Evolutionary conservation across 768 basidiomycete species (phyloP).

Genomic region (Hericium rajendrae): DNA sequence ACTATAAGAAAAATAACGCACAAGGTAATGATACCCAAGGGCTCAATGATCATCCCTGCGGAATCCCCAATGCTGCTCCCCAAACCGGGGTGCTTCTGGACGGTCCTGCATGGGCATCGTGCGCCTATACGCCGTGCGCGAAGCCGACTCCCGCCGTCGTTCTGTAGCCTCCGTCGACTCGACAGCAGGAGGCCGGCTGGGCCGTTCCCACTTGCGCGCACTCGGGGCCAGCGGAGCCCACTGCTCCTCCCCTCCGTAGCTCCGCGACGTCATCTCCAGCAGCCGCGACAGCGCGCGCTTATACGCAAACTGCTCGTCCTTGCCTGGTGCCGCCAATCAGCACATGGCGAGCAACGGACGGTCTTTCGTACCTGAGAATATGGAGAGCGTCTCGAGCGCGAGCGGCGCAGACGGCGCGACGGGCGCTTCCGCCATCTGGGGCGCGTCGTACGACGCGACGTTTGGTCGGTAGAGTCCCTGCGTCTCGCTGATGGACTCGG

Average conservation of each 20-base stretch:
- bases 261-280: slow-evolving; percentile 42
- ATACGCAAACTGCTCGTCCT: slow-evolving; percentile 57
- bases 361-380: slow-evolving; percentile 33
- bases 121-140: slow-evolving; percentile 16
- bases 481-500: slow-evolving; percentile 42
- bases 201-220: slow-evolving; percentile 26
- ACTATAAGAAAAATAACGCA: no score
- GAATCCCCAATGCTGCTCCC: slow-evolving; percentile 19
- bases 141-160: slow-evolving; percentile 14
- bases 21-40: no score
- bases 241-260: slow-evolving; percentile 22
- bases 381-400: slow-evolving; percentile 39
- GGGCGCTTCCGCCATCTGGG: slow-evolving; percentile 23
- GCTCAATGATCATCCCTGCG: no score
- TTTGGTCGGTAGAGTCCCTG: slow-evolving; percentile 45
- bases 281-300: slow-evolving; percentile 51
- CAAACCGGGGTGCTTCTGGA: slow-evolving; percentile 26
- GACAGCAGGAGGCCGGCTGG: neutral
- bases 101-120: slow-evolving; percentile 6
- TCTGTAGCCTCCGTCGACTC: neutral
- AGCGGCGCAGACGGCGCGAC: slow-evolving; percentile 18
- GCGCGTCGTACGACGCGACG: slow-evolving; percentile 40
- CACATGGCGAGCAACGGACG: neutral
- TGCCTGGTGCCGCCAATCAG: slow-evolving; percentile 21
- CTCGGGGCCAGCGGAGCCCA: slow-evolving; percentile 28